Conservation (phyloP, 2,329 filamentous ascomycete species). For the Hypoxylon sp. region DNA sequence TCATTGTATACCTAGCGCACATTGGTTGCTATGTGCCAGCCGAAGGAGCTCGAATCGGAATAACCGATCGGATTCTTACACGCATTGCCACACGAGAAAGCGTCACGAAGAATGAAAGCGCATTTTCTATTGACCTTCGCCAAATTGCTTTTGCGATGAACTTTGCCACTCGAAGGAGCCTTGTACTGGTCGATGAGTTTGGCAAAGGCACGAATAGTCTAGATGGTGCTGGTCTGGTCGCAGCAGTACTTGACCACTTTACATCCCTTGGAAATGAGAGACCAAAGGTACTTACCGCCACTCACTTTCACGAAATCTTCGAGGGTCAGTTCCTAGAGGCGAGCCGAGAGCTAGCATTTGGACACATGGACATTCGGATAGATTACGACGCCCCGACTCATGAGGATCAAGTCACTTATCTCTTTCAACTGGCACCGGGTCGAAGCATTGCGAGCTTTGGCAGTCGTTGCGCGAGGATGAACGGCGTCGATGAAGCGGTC, state of each 20-base stretch:
- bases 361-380: conserved; percentile 76
- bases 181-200: conserved; percentile 95
- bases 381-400: conserved; percentile 59
- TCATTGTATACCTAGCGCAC: conserved; percentile 92
- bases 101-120: conserved; percentile 65
- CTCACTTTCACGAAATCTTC: conserved; percentile 77
- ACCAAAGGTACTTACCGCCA: conserved; percentile 68
- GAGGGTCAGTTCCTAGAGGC: conserved; percentile 65
- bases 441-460: conserved; percentile 85
- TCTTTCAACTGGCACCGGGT: conserved; percentile 75
- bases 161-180: conserved; percentile 76
- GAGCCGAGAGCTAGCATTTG: conserved; percentile 63
- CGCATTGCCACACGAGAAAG: conserved; percentile 79
- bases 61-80: conserved; percentile 93
- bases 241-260: conserved; percentile 66
- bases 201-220: conserved; percentile 68
- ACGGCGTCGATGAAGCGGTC: conserved; percentile 78
- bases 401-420: conserved; percentile 73
- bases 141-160: conserved; percentile 82
- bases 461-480: conserved; percentile 83
- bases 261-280: conserved; percentile 53
- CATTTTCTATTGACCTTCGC: conserved; percentile 81
- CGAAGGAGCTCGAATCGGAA: conserved; percentile 75
- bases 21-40: conserved; percentile 93
- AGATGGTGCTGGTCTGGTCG: conserved; percentile 67